Evolutionary conservation across 2,329 filamentous ascomycete species (phyloP).

Genomic region (Helotiales sp.): DNA sequence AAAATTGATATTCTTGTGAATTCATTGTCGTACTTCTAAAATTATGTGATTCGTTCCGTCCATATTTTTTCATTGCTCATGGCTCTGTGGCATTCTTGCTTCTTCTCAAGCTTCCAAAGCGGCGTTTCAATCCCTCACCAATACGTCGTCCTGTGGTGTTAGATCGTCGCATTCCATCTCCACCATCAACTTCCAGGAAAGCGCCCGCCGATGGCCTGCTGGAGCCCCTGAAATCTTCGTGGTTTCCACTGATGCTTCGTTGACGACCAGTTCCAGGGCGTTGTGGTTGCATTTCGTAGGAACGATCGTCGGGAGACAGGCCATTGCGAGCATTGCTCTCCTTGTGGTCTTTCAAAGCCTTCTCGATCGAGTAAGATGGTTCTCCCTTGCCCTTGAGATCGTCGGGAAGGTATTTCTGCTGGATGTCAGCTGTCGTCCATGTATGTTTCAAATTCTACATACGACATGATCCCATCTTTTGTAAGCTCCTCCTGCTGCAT

Average conservation of each 20-base stretch:
- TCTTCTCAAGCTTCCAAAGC: slow-evolving; percentile 58
- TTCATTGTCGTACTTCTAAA: background rate
- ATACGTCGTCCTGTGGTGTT: slow-evolving; percentile 49
- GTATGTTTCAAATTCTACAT: slow-evolving; percentile 46
- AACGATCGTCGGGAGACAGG: slow-evolving; percentile 42
- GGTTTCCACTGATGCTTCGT: slow-evolving; percentile 50
- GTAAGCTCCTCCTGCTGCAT: slow-evolving; percentile 74
- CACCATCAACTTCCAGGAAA: slow-evolving; percentile 24
- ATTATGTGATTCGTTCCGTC: background rate
- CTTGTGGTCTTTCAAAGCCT: slow-evolving; percentile 66
- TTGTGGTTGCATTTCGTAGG: slow-evolving; percentile 57
- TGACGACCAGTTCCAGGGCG: slow-evolving; percentile 44
- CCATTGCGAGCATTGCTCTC: slow-evolving; percentile 39
- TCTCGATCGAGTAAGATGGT: slow-evolving; percentile 73
- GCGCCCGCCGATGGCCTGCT: slow-evolving; percentile 15
- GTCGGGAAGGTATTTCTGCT: slow-evolving; percentile 70
- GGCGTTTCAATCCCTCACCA: slow-evolving; percentile 57
- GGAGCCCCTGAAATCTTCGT: slow-evolving; percentile 7
- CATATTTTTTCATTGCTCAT: background rate
- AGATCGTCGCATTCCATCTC: slow-evolving; percentile 33
- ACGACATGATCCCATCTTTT: slow-evolving; percentile 77
- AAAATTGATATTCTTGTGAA: slow-evolving; percentile 10
- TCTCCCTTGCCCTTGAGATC: slow-evolving; percentile 86
- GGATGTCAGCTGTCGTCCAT: slow-evolving; percentile 11
- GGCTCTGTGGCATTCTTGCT: slow-evolving; percentile 40